phyloP scores from a whole-genome alignment of 257 asterid species.

The Solanum pinnatisectum region DNA sequence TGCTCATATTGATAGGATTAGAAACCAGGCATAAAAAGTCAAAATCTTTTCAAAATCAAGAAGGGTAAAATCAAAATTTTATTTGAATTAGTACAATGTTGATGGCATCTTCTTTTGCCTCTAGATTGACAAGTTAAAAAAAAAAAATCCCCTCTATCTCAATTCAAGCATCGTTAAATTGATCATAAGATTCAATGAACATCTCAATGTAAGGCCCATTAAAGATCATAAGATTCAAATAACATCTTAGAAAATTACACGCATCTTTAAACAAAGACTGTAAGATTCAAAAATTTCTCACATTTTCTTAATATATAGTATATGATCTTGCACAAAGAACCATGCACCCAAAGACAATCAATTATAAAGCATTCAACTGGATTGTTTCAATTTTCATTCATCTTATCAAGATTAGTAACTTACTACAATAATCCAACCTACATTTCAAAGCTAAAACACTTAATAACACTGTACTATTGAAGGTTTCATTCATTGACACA shows the following conservation, averaged over 20 bases:
- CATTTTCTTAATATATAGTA: not conserved
- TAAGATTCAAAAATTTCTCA: not conserved
- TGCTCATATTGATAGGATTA: no score
- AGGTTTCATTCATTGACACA: not conserved
- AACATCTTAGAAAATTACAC: not conserved
- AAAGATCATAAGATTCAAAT: not conserved
- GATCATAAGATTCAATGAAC: not conserved
- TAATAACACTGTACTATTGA: not conserved
- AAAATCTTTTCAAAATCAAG: no score
- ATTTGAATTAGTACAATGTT: not conserved
- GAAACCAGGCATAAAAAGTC: no score
- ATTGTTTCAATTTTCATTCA: not conserved
- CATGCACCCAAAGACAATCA: not conserved
- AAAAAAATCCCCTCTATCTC: not conserved
- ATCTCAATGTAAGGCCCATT: not conserved
- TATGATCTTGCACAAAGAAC: not conserved
- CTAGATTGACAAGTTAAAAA: not conserved
- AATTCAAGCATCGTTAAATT: not conserved
- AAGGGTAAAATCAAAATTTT: no score
- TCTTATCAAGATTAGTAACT: not conserved
- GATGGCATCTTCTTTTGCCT: not conserved
- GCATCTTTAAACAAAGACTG: not conserved
- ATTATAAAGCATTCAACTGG: not conserved
- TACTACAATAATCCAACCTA: not conserved
- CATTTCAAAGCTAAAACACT: not conserved